Percentiles rank a stretch among this genome's conserved stretches.
Conservation (phyloP, 331 rosid species). For the Quercus phellos region DNA sequence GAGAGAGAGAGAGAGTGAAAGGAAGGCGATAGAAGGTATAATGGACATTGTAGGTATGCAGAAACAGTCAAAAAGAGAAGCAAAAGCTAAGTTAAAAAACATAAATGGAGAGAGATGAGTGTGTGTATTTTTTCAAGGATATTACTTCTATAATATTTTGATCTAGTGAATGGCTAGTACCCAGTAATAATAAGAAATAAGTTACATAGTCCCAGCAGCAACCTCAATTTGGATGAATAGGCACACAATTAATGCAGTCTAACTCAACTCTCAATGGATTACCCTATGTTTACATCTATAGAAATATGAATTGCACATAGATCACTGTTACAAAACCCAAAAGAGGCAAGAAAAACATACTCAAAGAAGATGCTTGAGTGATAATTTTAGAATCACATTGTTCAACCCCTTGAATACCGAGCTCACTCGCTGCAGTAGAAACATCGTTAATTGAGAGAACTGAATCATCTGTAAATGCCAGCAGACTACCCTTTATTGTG, state of each 20-base stretch:
- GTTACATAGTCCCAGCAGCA: neutral
- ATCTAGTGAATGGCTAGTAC: neutral
- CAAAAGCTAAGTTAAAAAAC: neutral
- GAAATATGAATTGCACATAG: neutral
- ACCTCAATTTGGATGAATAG: neutral
- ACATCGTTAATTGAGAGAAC: constrained; percentile 45
- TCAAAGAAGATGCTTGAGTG: constrained; percentile 55
- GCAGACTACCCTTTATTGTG: constrained; percentile 27
- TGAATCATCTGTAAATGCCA: constrained; percentile 63
- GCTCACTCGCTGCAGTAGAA: constrained; percentile 39
- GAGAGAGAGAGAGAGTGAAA: neutral
- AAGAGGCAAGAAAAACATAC: constrained; percentile 29
- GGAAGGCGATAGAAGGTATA: neutral
- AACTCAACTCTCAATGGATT: neutral
- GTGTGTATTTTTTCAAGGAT: neutral
- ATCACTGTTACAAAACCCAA: neutral
- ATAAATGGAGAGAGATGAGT: neutral
- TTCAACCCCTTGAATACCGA: constrained; percentile 36
- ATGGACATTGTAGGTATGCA: neutral
- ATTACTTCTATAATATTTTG: neutral
- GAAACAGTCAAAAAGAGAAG: neutral
- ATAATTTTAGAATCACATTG: constrained; percentile 50
- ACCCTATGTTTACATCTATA: neutral
- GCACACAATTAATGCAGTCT: neutral
- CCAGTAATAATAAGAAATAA: neutral